Evolutionary conservation across 345 rosid species (phyloP).

Genomic region (Stellera chamaejasme): DNA sequence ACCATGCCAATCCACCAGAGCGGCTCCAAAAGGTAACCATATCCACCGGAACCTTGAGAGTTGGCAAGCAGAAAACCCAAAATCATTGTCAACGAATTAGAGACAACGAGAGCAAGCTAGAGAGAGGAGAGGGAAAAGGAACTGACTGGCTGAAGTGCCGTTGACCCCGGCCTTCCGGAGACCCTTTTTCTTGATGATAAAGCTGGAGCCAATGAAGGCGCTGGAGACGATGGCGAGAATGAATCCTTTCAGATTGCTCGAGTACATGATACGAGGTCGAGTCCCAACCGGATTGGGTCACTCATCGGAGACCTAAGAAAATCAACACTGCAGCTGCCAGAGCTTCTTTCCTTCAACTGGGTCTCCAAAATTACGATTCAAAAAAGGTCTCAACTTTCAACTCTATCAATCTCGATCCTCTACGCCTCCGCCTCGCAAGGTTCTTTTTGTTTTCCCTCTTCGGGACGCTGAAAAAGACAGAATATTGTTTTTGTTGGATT

Average conservation of each 20-base stretch:
- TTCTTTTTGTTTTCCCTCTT: too few relatives aligned
- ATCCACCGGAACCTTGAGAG: slow-evolving; percentile 58
- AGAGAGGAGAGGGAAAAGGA: neutral
- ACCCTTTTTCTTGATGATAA: slow-evolving; percentile 83
- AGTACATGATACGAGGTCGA: slow-evolving; percentile 31
- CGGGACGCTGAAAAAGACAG: too few relatives aligned
- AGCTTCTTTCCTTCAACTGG: too few relatives aligned
- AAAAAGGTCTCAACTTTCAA: too few relatives aligned
- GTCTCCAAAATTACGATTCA: too few relatives aligned
- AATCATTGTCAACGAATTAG: neutral
- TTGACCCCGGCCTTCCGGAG: slow-evolving; percentile 50
- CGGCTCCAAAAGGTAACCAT: slow-evolving; percentile 71
- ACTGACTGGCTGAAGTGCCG: slow-evolving; percentile 62
- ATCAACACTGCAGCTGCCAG: too few relatives aligned
- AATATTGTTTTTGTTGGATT: too few relatives aligned
- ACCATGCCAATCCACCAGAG: slow-evolving; percentile 89
- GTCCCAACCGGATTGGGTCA: too few relatives aligned
- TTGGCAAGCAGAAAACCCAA: neutral
- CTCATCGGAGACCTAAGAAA: too few relatives aligned
- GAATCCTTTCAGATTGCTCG: slow-evolving; percentile 60
- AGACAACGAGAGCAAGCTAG: neutral
- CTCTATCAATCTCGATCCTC: too few relatives aligned
- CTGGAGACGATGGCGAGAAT: slow-evolving; percentile 62
- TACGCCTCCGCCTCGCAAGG: too few relatives aligned
- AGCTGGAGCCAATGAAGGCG: slow-evolving; percentile 78